Evolutionary conservation across 805 yeast species (phyloP), one percentile per base, ranked within the genome.

Genomic region (Clavispora santaluciae): DNA sequence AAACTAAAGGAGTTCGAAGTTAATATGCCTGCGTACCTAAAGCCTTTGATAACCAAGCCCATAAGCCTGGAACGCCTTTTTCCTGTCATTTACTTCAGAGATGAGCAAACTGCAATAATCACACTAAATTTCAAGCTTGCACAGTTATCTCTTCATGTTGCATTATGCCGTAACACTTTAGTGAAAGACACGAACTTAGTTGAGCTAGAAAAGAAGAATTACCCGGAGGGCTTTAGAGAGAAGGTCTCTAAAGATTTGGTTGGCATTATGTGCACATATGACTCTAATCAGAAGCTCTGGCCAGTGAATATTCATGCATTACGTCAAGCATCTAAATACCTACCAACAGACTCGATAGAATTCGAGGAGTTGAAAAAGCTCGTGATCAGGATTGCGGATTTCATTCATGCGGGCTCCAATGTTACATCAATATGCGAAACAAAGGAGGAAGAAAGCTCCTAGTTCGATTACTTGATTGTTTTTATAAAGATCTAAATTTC

Each of bases 201-300:
- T 2, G 47, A 49, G 35, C 49, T 44, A 11, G 60, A 63, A 22
- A 35, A 54, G 10, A 46, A 44, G 3, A 51, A 52, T 25, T 60
- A 55, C 43, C 60, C 68, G 1, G 39, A 51, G 2, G 52, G 57
- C 22, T 60, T 56, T 40, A 43, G 49, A 7, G 56, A 56, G 23
- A 51, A 54, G 13, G 35, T 63, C 15, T 63, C 71, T 16, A 56
- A 56, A 40, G 72, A 67, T 25, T 53, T 66, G 6, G 54, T 67
- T 26, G 73, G 73, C 2, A 65, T 68, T 22, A 44, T 68, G 49
- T 57, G 56, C 39, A 63, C 71, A 2, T 68, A 68, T 40, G 69
- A 66, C 26, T 40, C 53, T 11, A 66, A 63, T 43, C 29, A 54
- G 26, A 41, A 45, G 22, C 49, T 68, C 22, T 66, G 71, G 71